Percentiles rank a stretch among this genome's conserved stretches.
phyloP scores from a whole-genome alignment of 257 asterid species.

The Solanum megistacrolobum region DNA sequence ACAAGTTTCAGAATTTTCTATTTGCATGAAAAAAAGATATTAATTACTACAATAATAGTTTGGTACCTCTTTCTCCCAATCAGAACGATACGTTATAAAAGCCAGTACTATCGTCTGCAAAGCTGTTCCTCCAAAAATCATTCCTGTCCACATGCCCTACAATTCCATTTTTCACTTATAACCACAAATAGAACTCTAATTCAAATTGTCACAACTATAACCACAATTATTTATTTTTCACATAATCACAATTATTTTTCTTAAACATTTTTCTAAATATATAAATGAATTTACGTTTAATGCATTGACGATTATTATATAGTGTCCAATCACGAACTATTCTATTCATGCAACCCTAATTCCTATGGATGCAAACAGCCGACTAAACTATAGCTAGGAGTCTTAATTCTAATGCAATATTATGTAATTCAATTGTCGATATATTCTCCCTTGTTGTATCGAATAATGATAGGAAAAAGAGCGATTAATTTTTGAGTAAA shows the following conservation, averaged over 20 bases:
- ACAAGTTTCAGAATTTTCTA: background rate
- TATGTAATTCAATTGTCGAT: background rate
- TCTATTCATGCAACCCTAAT: background rate
- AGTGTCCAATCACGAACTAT: background rate
- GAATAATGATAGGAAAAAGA: background rate
- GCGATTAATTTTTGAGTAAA: background rate
- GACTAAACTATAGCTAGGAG: background rate
- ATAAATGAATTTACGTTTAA: background rate
- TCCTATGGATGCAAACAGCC: background rate
- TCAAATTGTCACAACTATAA: no score
- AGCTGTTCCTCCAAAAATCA: conserved; percentile 54
- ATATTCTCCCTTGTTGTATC: background rate
- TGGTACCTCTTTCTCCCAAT: conserved; percentile 48
- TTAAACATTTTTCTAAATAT: background rate
- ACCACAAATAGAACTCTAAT: background rate
- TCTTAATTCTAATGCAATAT: background rate
- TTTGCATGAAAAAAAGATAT: background rate
- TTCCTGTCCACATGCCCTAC: conserved; percentile 47
- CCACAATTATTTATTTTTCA: no score
- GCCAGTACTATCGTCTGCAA: conserved; percentile 25
- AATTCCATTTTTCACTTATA: background rate
- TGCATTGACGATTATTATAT: background rate
- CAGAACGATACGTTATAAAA: conserved; percentile 18
- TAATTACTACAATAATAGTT: background rate
- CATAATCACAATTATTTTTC: background rate